phyloP scores from a whole-genome alignment of 2,329 filamentous ascomycete species.

The Nigrospora osmanthi region DNA sequence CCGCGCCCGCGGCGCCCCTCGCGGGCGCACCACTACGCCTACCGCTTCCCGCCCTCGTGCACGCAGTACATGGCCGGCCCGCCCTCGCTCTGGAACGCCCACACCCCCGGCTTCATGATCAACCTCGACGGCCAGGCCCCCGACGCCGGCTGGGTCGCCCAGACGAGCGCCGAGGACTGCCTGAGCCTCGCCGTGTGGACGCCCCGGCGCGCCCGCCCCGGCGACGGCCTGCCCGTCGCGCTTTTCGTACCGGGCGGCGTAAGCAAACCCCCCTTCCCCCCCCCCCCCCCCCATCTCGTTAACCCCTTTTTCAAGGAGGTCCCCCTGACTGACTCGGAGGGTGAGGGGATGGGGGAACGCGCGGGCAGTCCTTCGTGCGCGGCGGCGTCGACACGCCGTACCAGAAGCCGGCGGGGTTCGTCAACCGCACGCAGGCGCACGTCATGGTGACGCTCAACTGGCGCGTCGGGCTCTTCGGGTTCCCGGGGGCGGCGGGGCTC shows the following conservation, averaged over 20 bases:
- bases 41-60: neutral
- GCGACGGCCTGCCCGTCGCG: constrained; percentile 5
- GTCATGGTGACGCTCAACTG: constrained; percentile 27
- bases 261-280: too few species aligned
- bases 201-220: neutral
- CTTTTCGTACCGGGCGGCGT: constrained; percentile 7
- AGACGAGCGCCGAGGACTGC: constrained; percentile 5
- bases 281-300: too few species aligned
- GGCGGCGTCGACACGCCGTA: constrained; percentile 10
- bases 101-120: constrained; percentile 2
- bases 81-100: constrained; percentile 1
- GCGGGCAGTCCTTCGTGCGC: neutral
- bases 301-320: neutral
- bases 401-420: constrained; percentile 14
- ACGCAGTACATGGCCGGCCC: neutral
- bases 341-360: too few species aligned
- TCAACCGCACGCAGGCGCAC: constrained; percentile 16
- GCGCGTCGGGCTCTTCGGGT: constrained; percentile 27
- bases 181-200: constrained; percentile 6
- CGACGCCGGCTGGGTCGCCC: neutral
- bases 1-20: neutral
- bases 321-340: too few species aligned
- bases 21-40: neutral
- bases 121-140: neutral
- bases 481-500: constrained; percentile 21